Percentiles rank a stretch among this genome's conserved stretches.
phyloP scores from a whole-genome alignment of 306 rosid genomes.

The Canavalia gladiata region DNA sequence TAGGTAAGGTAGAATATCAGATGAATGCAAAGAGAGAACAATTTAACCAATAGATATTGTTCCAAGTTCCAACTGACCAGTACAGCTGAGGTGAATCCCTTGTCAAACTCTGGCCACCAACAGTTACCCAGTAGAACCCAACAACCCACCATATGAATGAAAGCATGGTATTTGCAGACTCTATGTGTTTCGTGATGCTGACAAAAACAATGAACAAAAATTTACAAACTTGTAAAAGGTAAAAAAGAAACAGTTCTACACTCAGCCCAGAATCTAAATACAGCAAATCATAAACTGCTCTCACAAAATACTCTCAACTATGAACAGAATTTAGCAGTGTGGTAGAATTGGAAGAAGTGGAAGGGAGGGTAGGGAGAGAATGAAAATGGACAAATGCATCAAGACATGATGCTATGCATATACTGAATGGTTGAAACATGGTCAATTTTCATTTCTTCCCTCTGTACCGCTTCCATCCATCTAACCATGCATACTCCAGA shows the following conservation, averaged over 20 bases:
- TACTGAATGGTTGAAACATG: slow-evolving; percentile 23
- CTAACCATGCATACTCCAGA: background rate
- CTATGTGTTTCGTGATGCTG: slow-evolving; percentile 70
- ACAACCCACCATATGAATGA: slow-evolving; percentile 87
- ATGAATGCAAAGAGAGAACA: slow-evolving; percentile 7
- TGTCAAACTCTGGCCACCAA: slow-evolving; percentile 74
- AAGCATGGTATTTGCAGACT: slow-evolving; percentile 74
- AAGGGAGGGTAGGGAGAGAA: slow-evolving; percentile 3
- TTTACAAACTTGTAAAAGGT: background rate
- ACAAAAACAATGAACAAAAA: slow-evolving; percentile 37
- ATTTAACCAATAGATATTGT: slow-evolving; percentile 24
- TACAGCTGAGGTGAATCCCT: slow-evolving; percentile 75
- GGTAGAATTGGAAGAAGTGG: background rate
- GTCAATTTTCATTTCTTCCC: slow-evolving; percentile 19
- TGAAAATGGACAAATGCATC: slow-evolving; percentile 25
- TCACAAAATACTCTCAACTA: slow-evolving; percentile 38
- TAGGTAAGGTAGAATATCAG: slow-evolving; percentile 10
- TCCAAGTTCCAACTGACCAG: slow-evolving; percentile 68
- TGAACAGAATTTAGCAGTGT: background rate
- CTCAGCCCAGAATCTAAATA: slow-evolving; percentile 23
- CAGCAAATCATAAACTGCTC: slow-evolving; percentile 18
- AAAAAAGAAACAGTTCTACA: slow-evolving; percentile 13
- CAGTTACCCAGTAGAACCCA: slow-evolving; percentile 94
- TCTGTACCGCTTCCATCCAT: slow-evolving; percentile 9
- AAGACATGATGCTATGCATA: slow-evolving; percentile 27